Percentiles rank a stretch among this genome's conserved stretches.
phyloP scores from a whole-genome alignment of 148 eudicot genomes.

The Selenicereus undatus region DNA sequence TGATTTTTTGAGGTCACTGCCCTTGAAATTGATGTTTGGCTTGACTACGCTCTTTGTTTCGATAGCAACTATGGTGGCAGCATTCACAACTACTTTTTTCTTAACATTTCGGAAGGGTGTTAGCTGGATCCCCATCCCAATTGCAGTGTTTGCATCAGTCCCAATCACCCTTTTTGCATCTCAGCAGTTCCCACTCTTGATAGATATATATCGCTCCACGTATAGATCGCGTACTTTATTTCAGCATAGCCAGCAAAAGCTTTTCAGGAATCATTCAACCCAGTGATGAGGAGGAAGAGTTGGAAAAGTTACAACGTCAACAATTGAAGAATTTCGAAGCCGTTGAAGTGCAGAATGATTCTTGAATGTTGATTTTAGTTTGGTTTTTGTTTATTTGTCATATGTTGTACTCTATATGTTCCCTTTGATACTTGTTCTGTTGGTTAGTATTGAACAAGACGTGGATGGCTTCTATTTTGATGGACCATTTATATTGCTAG shows the following conservation, averaged over 20 bases:
- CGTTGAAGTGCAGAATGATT: no score
- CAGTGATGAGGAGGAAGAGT: no score
- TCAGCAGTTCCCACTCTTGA: background rate
- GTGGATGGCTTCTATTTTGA: no score
- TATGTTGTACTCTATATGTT: no score
- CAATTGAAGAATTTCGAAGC: no score
- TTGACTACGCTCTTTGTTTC: background rate
- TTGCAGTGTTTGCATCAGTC: background rate
- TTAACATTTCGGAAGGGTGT: background rate
- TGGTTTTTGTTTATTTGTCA: no score
- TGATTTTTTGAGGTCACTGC: constrained; percentile 7
- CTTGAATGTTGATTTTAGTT: no score
- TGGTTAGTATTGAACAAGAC: no score
- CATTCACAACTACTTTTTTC: constrained; percentile 3
- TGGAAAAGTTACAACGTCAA: no score
- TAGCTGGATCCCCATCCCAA: background rate
- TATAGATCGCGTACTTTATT: background rate
- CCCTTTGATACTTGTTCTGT: no score
- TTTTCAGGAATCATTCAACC: background rate
- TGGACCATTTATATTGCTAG: no score
- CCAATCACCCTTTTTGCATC: background rate
- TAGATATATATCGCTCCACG: background rate
- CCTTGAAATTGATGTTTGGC: constrained; percentile 12
- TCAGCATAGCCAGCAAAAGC: background rate
- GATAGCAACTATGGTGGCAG: constrained; percentile 5